phyloP scores from a whole-genome alignment of 192 early-diverging fungal genomes.

The Gonapodya prolifera region DNA sequence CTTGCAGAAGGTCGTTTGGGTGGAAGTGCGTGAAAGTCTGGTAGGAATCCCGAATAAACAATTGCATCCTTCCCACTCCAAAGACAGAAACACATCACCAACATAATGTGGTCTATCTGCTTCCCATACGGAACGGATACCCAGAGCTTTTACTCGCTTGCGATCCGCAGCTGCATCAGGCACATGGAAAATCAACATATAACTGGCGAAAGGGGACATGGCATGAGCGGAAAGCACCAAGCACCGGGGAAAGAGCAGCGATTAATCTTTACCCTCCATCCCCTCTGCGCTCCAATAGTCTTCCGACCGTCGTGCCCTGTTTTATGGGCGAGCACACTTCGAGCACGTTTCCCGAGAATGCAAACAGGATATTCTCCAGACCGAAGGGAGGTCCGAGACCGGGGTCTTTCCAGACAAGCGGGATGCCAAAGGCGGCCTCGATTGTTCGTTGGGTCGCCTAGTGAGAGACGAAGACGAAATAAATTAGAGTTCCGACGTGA shows the following conservation, averaged over 20 bases:
- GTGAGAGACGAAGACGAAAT: too few species aligned
- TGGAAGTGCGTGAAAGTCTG: background rate
- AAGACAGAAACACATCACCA: too few species aligned
- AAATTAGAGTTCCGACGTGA: too few species aligned
- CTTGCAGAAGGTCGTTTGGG: background rate
- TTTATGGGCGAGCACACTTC: background rate
- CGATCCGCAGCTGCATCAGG: background rate
- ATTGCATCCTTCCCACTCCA: too few species aligned
- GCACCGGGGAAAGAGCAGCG: too few species aligned
- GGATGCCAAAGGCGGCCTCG: too few species aligned
- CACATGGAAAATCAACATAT: background rate
- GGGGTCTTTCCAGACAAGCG: background rate
- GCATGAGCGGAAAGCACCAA: too few species aligned
- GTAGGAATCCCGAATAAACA: background rate
- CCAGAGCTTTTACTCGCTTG: background rate
- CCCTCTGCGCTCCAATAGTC: background rate
- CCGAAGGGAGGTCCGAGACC: background rate
- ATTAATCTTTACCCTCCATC: background rate
- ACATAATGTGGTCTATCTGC: too few species aligned
- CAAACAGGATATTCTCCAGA: background rate
- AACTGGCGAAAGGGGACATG: background rate
- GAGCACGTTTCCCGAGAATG: background rate
- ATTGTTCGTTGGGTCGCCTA: too few species aligned
- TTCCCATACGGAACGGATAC: background rate
- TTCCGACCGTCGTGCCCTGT: background rate